Evolutionary conservation across 2,329 filamentous ascomycete genomes (phyloP), one percentile per base, ranked within the genome.

Genomic region (Fusarium palustre): DNA sequence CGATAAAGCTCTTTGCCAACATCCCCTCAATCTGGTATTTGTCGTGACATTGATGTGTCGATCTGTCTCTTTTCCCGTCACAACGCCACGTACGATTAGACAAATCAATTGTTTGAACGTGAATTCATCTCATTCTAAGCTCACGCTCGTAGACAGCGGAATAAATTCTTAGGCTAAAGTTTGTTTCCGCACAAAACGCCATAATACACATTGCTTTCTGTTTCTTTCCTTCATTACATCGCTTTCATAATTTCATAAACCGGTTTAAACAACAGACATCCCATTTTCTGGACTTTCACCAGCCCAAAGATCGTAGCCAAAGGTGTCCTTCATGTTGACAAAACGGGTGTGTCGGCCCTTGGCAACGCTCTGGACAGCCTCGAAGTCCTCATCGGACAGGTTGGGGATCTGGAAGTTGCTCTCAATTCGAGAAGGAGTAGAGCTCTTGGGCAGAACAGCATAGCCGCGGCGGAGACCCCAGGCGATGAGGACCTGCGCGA

Each of bases 301-400:
- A 0, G 88, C 84, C 88, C 88, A 90, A 50, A 92, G 86, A 72
- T 93, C 84, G 76, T 91, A 92, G 9, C 91, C 91, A 78, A 93
- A 93, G 2, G 89, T 92, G 69, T 92, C 90, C 84, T 92, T 93
- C 91, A 93, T 93, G 81, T 93, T 92, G 62, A 93, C 91, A 75
- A 93, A 93, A 38, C 91, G 87, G 28, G 86, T 87, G 78, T 91
- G 88, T 53, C 90, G 84, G 36, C 88, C 88, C 76, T 87, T 84
- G 45, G 73, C 73, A 50, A 75, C 73, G 31, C 64, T 64, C 66
- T 80, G 77, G 45, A 80, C 77, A 20, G 76, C 79, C 76, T 82
- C 71, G 69, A 84, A 80, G 81, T 93, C 93, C 81, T 87, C 90
- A 77, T 87, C 69, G 0, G 73, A 74, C 18, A 75, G 58, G 9